Base-by-base conservation (phyloP, 441 rosid species). In the Adansonia grandidieri region DNA sequence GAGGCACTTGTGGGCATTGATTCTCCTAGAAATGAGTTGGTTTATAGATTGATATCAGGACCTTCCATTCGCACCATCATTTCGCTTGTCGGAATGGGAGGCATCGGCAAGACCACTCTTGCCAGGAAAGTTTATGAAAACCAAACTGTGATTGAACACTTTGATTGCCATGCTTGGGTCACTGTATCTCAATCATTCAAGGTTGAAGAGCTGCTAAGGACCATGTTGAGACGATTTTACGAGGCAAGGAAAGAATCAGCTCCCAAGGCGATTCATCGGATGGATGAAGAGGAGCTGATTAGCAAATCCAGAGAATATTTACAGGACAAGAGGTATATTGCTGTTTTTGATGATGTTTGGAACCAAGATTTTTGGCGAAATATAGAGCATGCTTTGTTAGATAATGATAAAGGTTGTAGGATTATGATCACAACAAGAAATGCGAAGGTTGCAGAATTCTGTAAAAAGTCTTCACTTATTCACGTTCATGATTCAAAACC, bases 301-400 rank as follows among this genome's bases (percentile, higher is more conserved):
- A 47, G 44, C 13, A 54, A 32, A 10, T 62, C 56, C 24, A 17
- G 58, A 3, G 50, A 73, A 1, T 56, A 32, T 15, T 58, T 73
- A 47, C 32, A 15, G 3, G 47, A 73, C 20, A 75, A 75, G 47
- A 67, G 64, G 17, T 75, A 75, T 44, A 5, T 79, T n/a, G 32
- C 75, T 66, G 75, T 79, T 13, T 74, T 75, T 9, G 82, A 79
- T 22, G 82, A 74, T 71, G 71, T 80, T 2, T 80, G 82, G 75
- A 80, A 45, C 11, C 37, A 28, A 56, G 75, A 80, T 5, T 56
- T 79, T 47, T 80, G 79, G 79, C 45, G 17, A 2, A 37, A 64
- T 3, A 51, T 75, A 19, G 42, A 66, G 63, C 17, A n/a, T 1
- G 79, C 63, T 11, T 75, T 80, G 13, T 53, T 57, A 7, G 70